Evolutionary conservation across 495 filamentous ascomycete species (phyloP).

Genomic region (Neurospora intermedia): DNA sequence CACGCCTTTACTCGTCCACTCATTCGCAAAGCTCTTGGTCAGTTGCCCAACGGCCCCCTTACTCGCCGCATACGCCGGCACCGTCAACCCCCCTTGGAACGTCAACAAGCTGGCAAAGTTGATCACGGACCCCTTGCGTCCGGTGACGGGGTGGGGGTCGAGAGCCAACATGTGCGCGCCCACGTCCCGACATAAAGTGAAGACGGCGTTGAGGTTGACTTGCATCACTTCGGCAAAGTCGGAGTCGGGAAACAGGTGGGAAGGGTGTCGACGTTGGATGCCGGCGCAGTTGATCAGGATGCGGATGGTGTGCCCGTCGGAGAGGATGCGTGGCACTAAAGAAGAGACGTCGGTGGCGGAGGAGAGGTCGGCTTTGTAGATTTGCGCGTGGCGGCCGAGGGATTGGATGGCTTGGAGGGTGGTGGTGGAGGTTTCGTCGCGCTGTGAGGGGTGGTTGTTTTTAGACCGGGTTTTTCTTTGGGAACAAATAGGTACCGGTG

Average conservation of each 20-base stretch:
- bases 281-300: conserved; percentile 83
- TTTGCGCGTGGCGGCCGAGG: conserved; percentile 54
- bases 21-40: conserved; percentile 80
- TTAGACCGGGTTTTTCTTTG: background rate
- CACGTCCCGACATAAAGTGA: conserved; percentile 72
- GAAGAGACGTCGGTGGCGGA: conserved; percentile 45
- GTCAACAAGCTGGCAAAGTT: conserved; percentile 77
- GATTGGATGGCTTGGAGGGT: conserved; percentile 52
- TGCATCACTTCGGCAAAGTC: conserved; percentile 84
- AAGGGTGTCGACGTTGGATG: conserved; percentile 71
- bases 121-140: conserved; percentile 65
- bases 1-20: conserved; percentile 63
- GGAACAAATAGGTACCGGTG: background rate
- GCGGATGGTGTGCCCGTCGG: conserved; percentile 48
- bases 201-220: conserved; percentile 75
- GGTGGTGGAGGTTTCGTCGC: conserved; percentile 52
- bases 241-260: conserved; percentile 63
- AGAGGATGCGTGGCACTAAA: conserved; percentile 50
- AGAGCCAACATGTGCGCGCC: conserved; percentile 73
- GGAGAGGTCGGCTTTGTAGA: conserved; percentile 68
- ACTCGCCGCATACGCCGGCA: conserved; percentile 81
- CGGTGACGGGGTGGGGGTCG: conserved; percentile 37
- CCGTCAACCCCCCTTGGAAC: conserved; percentile 86
- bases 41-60: conserved; percentile 82
- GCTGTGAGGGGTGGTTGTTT: conserved; percentile 25